A percentile compares a stretch with the other conserved stretches of the same genome.
phyloP scores from a whole-genome alignment of 345 rosid genomes.

The Melaleuca alternifolia region DNA sequence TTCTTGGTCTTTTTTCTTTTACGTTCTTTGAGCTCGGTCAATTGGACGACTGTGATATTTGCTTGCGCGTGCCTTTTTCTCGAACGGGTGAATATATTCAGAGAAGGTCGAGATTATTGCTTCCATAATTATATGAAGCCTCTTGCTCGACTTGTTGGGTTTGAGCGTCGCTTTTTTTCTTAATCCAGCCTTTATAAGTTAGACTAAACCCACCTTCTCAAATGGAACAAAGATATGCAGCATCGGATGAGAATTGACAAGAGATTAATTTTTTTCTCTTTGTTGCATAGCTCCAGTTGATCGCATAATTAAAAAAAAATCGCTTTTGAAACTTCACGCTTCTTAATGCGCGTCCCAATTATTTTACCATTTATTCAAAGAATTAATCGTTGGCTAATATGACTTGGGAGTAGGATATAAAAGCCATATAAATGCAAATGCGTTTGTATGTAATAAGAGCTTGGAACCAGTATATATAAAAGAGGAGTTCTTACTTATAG shows the following conservation, averaged over 20 bases:
- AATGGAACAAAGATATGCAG: no score
- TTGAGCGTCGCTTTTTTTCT: neutral
- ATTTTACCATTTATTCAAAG: no score
- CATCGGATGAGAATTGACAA: no score
- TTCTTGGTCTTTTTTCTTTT: neutral
- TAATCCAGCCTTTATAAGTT: neutral
- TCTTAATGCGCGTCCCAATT: no score
- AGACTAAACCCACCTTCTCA: neutral
- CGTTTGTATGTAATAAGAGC: neutral
- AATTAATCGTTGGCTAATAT: no score
- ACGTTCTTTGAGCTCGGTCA: neutral
- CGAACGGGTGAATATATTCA: neutral
- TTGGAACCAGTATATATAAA: no score
- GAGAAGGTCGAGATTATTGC: rapidly evolving
- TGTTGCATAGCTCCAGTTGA: no score
- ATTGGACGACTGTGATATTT: neutral
- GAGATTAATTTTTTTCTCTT: no score
- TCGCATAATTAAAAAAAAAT: no score
- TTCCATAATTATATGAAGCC: neutral
- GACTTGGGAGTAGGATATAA: no score
- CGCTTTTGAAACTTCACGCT: no score
- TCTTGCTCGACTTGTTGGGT: neutral
- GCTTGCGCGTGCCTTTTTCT: neutral
- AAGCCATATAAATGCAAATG: no score
- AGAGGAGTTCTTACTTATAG: neutral